These are phyloP conservation scores for Arabidopsis suecica DNA, from an alignment of 345 rosid species.

Conservation along the genomic window DNA sequence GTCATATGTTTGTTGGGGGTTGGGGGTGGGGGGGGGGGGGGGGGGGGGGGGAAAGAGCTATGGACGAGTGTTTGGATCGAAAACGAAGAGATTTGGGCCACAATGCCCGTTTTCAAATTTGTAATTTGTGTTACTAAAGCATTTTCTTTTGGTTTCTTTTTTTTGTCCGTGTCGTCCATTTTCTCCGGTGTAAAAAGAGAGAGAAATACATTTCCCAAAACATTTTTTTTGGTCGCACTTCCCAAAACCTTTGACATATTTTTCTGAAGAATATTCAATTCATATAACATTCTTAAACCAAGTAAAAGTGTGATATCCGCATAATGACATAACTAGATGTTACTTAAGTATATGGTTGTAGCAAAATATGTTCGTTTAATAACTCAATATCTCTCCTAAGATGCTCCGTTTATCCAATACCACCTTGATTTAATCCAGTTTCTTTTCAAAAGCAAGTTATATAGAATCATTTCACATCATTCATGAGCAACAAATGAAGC, in stretches of 20 bases:
- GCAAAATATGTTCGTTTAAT: not conserved
- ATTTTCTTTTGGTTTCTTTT: not conserved
- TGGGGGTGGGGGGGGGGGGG: too few relatives aligned
- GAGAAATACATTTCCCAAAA: conserved; percentile 8
- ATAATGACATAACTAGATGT: not conserved
- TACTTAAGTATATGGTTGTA: not conserved
- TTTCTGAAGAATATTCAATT: conserved; percentile 4
- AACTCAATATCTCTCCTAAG: not conserved
- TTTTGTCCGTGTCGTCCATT: not conserved
- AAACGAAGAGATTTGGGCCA: not conserved
- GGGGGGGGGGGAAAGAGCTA: not conserved
- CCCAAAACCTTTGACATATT: conserved; percentile 11
- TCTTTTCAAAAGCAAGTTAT: not conserved
- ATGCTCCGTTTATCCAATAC: not conserved
- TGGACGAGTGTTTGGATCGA: not conserved
- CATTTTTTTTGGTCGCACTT: not conserved
- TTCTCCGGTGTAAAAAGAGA: conserved; percentile 12
- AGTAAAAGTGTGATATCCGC: not conserved
- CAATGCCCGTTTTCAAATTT: not conserved
- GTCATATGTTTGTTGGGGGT: too few relatives aligned
- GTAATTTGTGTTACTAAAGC: conserved; percentile 4
- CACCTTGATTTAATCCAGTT: not conserved
- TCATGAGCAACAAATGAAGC: not conserved
- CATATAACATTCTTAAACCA: not conserved
- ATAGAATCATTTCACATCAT: not conserved